Conservation (phyloP, 2,329 filamentous ascomycete genomes). For the Alternaria arbusti region DNA sequence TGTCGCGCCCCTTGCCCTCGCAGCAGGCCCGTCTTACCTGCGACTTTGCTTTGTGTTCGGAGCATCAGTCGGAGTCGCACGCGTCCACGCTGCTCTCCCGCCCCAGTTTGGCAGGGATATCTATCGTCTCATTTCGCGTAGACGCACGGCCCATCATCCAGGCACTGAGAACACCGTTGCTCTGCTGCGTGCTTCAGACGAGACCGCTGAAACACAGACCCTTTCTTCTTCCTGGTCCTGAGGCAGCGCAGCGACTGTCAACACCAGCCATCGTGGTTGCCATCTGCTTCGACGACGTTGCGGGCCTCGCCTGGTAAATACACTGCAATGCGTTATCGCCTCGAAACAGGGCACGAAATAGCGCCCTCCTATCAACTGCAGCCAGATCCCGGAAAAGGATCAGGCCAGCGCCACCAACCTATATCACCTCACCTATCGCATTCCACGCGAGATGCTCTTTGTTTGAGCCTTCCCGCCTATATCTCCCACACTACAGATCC, state of each 20-base stretch:
- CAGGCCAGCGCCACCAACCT: constrained; percentile 8
- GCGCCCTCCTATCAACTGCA: constrained; percentile 1
- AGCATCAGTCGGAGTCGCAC: background rate
- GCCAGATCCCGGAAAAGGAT: background rate
- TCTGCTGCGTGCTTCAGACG: background rate
- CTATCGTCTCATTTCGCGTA: constrained; percentile 15
- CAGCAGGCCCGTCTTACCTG: background rate
- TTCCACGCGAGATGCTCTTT: background rate
- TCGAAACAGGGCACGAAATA: constrained; percentile 1
- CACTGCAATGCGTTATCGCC: constrained; percentile 1
- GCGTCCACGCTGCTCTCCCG: background rate
- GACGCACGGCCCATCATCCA: constrained; percentile 5
- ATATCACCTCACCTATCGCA: background rate
- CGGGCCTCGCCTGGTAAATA: background rate
- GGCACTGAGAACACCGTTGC: background rate
- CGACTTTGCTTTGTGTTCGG: background rate
- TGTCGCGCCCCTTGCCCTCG: constrained; percentile 2
- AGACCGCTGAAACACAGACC: constrained; percentile 12
- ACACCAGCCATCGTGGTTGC: background rate
- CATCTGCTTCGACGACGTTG: background rate
- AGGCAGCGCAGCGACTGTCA: background rate
- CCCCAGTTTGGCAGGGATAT: background rate
- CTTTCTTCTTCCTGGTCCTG: constrained; percentile 6
- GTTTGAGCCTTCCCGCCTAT: background rate
- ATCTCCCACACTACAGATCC: background rate